Percentiles rank a stretch among this genome's conserved stretches.
Conservation (phyloP, 2,329 filamentous ascomycete species). For the Juglanconis sp. region DNA sequence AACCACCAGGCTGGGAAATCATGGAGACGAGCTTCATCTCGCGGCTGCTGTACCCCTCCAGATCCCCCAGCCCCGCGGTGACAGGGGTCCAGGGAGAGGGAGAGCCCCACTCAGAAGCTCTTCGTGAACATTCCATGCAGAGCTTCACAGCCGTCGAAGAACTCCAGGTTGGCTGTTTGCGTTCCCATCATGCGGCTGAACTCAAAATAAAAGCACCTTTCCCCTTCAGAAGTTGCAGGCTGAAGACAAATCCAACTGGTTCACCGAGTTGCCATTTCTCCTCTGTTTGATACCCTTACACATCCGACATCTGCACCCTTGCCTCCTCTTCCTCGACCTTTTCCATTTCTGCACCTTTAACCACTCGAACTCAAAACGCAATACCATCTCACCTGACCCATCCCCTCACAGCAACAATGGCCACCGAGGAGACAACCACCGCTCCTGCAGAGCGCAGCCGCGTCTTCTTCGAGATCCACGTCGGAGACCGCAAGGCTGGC, state of each 20-base stretch:
- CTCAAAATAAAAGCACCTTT: not conserved
- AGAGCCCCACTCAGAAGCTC: conserved; percentile 12
- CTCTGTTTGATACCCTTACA: not conserved
- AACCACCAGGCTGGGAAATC: too few relatives aligned
- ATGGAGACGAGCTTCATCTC: not conserved
- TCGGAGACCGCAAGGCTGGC: conserved; percentile 70
- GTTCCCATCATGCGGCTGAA: not conserved
- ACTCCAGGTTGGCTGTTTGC: not conserved
- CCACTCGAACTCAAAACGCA: conserved; percentile 4
- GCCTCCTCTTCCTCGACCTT: not conserved
- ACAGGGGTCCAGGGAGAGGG: conserved; percentile 8
- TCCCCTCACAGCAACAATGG: conserved; percentile 31
- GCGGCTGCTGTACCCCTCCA: not conserved
- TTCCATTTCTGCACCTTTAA: not conserved
- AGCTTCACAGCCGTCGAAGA: conserved; percentile 1
- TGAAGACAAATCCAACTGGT: not conserved
- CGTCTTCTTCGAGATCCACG: conserved; percentile 90
- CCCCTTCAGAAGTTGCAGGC: not conserved
- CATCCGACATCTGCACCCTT: too few relatives aligned
- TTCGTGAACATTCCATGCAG: conserved; percentile 18
- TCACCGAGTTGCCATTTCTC: not conserved
- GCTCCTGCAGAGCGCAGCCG: conserved; percentile 60
- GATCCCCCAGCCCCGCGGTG: not conserved
- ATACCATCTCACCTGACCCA: not conserved
- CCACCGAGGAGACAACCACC: conserved; percentile 34